Evolutionary conservation across 2,329 filamentous ascomycete genomes (phyloP).

Genomic region (Trichoderma cornu-damae): DNA sequence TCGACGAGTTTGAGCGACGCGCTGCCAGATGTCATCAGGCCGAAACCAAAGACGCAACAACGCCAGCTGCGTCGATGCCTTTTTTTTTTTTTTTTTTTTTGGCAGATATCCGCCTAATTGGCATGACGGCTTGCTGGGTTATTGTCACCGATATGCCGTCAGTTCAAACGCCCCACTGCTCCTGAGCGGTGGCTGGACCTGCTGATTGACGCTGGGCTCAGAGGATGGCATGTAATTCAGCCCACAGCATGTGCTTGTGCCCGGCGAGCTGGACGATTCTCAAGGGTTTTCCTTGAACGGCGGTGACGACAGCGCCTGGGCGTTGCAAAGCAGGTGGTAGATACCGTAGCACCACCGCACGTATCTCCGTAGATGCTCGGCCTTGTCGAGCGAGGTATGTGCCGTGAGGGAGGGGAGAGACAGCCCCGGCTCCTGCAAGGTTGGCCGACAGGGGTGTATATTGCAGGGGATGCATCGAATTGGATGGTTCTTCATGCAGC

Average conservation of each 20-base stretch:
- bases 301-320: constrained; percentile 4
- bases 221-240: not conserved
- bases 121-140: not conserved
- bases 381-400: too few relatives aligned
- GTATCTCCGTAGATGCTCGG: not conserved
- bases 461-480: constrained; percentile 15
- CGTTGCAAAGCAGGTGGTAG: too few relatives aligned
- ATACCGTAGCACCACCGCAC: too few relatives aligned
- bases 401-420: constrained; percentile 11
- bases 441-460: constrained; percentile 9
- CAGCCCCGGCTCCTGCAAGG: constrained; percentile 11
- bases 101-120: not conserved
- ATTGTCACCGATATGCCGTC: not conserved
- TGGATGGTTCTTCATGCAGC: constrained; percentile 15
- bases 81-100: too few relatives aligned
- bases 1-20: constrained; percentile 6
- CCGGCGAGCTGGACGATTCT: not conserved
- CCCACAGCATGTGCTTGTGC: constrained; percentile 6
- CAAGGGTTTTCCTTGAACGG: not conserved
- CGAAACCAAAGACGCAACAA: not conserved
- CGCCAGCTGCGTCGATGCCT: not conserved
- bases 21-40: constrained; percentile 4
- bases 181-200: not conserved
- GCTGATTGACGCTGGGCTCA: not conserved
- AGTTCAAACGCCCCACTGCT: not conserved